phyloP scores from a whole-genome alignment of 495 filamentous ascomycete genomes.

The Trichoderma reesei region DNA sequence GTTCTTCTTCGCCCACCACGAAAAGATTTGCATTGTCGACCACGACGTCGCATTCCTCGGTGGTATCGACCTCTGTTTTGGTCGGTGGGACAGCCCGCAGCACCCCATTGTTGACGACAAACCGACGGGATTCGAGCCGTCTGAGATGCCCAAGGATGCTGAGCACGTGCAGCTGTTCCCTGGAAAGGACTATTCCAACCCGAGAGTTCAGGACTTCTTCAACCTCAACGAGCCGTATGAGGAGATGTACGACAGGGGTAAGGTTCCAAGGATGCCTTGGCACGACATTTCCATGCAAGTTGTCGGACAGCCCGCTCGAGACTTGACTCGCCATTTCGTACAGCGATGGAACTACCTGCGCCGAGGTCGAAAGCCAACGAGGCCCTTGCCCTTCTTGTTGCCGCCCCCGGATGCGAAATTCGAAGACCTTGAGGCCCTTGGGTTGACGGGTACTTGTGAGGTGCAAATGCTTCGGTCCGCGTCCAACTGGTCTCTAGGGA shows the following conservation, averaged over 20 bases:
- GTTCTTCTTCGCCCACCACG: slow-evolving; percentile 99
- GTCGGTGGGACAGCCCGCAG: slow-evolving; percentile 92
- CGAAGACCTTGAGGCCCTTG: slow-evolving; percentile 76
- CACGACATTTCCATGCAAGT: slow-evolving; percentile 99
- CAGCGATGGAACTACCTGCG: slow-evolving; percentile 98
- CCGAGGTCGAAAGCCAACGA: slow-evolving; percentile 84
- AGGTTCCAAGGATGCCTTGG: slow-evolving; percentile 93
- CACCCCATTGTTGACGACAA: slow-evolving; percentile 89
- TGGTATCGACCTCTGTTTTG: slow-evolving; percentile 95
- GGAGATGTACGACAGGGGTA: slow-evolving; percentile 94
- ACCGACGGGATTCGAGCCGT: slow-evolving; percentile 82
- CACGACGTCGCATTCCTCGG: slow-evolving; percentile 94
- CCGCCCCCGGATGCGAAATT: slow-evolving; percentile 85
- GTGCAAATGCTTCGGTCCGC: slow-evolving; percentile 91
- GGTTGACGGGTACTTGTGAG: slow-evolving; percentile 87
- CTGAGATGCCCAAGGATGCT: slow-evolving; percentile 68
- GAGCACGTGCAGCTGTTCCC: slow-evolving; percentile 96
- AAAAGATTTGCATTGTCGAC: slow-evolving; percentile 92
- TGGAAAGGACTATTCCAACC: slow-evolving; percentile 98
- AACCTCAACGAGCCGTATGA: slow-evolving; percentile 90
- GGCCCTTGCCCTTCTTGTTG: slow-evolving; percentile 86
- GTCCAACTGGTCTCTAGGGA: slow-evolving; percentile 83
- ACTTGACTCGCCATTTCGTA: slow-evolving; percentile 95
- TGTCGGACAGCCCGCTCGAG: slow-evolving; percentile 88
- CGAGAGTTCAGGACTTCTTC: slow-evolving; percentile 90